These are phyloP conservation scores for Miamiensis avidus DNA, from an alignment of 169 alveolate genomes.

Conservation along the genomic window DNA sequence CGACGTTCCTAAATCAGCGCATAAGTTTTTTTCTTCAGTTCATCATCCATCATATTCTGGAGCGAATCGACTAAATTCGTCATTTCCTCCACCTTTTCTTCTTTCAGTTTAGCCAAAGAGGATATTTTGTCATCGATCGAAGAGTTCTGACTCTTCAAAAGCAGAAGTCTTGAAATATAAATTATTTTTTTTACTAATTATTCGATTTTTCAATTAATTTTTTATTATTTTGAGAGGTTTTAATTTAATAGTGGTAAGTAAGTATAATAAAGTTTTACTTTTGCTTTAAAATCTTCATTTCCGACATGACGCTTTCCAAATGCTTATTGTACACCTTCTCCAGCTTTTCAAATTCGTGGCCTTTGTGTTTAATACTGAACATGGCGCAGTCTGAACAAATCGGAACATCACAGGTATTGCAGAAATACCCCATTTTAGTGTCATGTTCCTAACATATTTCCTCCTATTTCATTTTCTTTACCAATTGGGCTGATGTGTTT, in stretches of 20 bases:
- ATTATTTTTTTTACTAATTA: no score
- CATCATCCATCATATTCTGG: conserved; percentile 72
- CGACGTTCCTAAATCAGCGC: conserved; percentile 41
- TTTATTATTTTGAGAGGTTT: conserved; percentile 44
- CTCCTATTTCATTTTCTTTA: conserved; percentile 1
- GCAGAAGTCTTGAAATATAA: no score
- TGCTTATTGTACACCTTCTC: conserved; percentile 63
- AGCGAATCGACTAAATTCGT: conserved; percentile 65
- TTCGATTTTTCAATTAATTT: conserved; percentile 53
- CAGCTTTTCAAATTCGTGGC: conserved; percentile 80
- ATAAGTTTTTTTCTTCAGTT: conserved; percentile 66
- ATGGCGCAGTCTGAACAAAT: conserved; percentile 89
- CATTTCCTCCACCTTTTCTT: no score
- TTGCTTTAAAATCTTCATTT: conserved; percentile 64
- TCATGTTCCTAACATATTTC: conserved; percentile 66
- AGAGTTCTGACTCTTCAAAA: no score
- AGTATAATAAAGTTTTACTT: conserved; percentile 33
- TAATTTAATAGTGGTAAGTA: not conserved
- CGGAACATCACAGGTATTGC: conserved; percentile 80
- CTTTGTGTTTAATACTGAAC: conserved; percentile 80
- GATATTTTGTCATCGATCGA: no score
- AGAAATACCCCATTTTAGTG: conserved; percentile 72
- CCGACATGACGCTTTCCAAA: conserved; percentile 60
- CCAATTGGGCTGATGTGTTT: not conserved
- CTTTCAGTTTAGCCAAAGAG: no score